Base-by-base conservation (phyloP, 768 basidiomycete species). In the Trametes meyenii region DNA sequence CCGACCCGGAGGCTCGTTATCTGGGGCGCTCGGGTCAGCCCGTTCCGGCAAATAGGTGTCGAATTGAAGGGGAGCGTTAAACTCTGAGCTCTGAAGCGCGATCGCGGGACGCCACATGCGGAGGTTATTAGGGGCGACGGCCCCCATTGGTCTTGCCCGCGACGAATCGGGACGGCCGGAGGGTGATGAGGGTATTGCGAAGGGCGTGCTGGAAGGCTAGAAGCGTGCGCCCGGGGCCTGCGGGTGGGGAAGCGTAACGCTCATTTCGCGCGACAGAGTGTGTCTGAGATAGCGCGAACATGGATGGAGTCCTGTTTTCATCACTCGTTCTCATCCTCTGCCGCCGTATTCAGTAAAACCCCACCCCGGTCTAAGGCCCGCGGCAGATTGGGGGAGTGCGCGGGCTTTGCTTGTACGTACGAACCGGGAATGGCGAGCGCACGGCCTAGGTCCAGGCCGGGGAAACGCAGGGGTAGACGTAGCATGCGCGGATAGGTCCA, bases 351-450 rank as follows among this genome's bases (percentile, higher is more conserved):
- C 40, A 58, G 57, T 43, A 58, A 29, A 19, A 33, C 11, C 24
- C 29, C 26, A 29, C 29, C 57, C 55, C 39, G 23, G 57, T 14
- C 39, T 43, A 13, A 36, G 38, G 36, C 45, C 45, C 19, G 45
- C 55, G 51, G 29, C 29, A 33, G 29, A 53, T 33, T 29, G 48
- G 29, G 48, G 48, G 48, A 29, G 19, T 26, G 51, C 38, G 51
- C 21, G 21, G 57, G 57, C 40, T 35, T 23, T 23, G 26, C 23
- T 50, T 58, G 57, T 58, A 58, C 57, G 57, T 58, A 58, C 57
- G 56, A 58, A 40, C 40, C 49, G 14, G 24, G 35, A 43, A 49
- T 42, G 48, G 56, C 45, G 56, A 21, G 48, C 10, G 40, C 24
- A 29, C 42, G 50, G 57, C 33, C 57, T 42, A 50, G 57, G 46